Evolutionary conservation across 345 rosid species (phyloP).

Genomic region (Syzygium oleosum): DNA sequence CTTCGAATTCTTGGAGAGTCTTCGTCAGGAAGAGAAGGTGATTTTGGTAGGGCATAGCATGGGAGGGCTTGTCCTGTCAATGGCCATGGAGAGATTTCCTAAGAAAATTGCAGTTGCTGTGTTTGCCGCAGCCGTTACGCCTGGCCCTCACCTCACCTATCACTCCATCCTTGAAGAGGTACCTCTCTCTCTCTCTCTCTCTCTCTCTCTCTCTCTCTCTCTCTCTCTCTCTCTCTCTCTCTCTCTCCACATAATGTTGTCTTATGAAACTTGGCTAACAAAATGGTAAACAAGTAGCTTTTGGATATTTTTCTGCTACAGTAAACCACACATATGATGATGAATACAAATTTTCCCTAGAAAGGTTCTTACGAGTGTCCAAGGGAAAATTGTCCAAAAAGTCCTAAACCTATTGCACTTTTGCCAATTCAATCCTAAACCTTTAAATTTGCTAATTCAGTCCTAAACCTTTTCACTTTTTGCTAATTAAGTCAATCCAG

Average conservation of each 20-base stretch:
- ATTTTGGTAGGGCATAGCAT: conserved; percentile 30
- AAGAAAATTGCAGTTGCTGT: conserved; percentile 14
- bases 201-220: too few species aligned
- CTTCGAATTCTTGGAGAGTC: conserved; percentile 14
- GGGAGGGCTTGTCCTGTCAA: conserved; percentile 18
- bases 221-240: too few species aligned
- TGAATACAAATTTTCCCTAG: background rate
- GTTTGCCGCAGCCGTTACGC: conserved; percentile 23
- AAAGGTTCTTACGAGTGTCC: background rate
- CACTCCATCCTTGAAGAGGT: conserved; percentile 15
- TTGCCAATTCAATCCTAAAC: too few species aligned
- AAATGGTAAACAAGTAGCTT: background rate
- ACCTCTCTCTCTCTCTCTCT: background rate
- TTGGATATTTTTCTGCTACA: background rate
- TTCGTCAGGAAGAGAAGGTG: conserved; percentile 17
- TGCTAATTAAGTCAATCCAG: too few species aligned
- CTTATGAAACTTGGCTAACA: background rate
- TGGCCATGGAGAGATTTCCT: conserved; percentile 28
- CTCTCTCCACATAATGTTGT: background rate
- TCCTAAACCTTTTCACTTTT: too few species aligned
- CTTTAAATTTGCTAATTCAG: too few species aligned
- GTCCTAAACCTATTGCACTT: too few species aligned
- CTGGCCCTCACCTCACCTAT: conserved; percentile 9
- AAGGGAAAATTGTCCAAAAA: too few species aligned
- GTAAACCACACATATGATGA: background rate